These are phyloP conservation scores for Mallotus nudiflorus DNA, from an alignment of 345 rosid species.

Conservation along the genomic window DNA sequence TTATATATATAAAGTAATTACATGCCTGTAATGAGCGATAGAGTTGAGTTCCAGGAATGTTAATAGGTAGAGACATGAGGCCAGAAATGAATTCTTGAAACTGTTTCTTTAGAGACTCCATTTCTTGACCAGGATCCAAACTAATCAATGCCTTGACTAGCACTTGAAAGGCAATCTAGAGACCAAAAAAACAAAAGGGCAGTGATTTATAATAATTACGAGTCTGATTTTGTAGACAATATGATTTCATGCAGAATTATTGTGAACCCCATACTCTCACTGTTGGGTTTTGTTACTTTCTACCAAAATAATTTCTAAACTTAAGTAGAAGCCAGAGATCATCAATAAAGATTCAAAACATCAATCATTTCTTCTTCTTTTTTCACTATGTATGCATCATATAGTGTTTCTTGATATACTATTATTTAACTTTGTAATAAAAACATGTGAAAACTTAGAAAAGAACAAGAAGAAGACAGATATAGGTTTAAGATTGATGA, in stretches of 20 bases:
- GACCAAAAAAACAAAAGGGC: too few species aligned
- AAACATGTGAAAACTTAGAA: conserved; percentile 4
- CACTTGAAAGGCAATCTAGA: conserved; percentile 86
- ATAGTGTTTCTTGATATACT: too few species aligned
- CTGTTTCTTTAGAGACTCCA: conserved; percentile 65
- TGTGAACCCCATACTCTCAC: conserved; percentile 42
- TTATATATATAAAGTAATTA: background rate
- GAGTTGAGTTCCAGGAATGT: conserved; percentile 87
- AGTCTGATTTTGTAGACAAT: conserved; percentile 37
- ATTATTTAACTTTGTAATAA: background rate
- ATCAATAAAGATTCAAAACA: conserved; percentile 32
- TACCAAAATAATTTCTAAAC: conserved; percentile 27
- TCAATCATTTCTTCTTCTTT: conserved; percentile 36
- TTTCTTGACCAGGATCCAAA: conserved; percentile 77
- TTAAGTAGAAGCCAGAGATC: conserved; percentile 35
- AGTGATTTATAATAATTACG: conserved; percentile 31
- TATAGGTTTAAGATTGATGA: conserved; percentile 18
- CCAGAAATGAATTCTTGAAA: conserved; percentile 83
- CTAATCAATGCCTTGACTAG: conserved; percentile 89
- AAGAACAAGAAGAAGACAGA: conserved; percentile 18
- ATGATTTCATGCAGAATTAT: conserved; percentile 43
- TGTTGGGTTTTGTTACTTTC: conserved; percentile 27
- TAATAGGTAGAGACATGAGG: conserved; percentile 87
- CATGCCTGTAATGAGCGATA: conserved; percentile 81
- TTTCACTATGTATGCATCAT: background rate